Percentiles rank a stretch among this genome's conserved stretches.
Evolutionary conservation across 176 grass and related monocot species (phyloP).

Genomic region (Secale cereale): DNA sequence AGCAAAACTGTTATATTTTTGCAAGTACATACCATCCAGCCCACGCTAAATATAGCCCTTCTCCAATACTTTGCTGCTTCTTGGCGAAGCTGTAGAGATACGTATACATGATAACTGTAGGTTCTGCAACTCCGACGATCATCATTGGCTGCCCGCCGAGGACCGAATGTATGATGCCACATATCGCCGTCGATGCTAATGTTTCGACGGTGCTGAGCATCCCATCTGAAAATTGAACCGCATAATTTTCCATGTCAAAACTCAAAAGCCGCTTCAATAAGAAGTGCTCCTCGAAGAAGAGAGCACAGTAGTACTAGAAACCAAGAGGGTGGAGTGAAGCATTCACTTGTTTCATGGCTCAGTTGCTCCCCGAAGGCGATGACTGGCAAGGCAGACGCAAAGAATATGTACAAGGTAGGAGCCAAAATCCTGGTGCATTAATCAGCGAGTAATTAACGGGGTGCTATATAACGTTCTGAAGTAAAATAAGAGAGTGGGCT

Average conservation of each 20-base stretch:
- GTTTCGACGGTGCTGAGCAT: conserved; percentile 72
- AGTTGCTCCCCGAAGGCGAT: conserved; percentile 86
- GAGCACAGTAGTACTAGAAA: background rate
- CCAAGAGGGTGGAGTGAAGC: background rate
- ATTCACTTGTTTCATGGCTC: conserved; percentile 62
- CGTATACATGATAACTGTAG: conserved; percentile 93
- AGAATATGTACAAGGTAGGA: conserved; percentile 88
- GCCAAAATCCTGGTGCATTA: conserved; percentile 64
- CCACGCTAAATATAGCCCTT: conserved; percentile 76
- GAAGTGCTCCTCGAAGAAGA: background rate
- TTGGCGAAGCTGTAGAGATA: conserved; percentile 88
- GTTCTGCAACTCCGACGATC: conserved; percentile 92
- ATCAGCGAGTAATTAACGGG: too few species aligned
- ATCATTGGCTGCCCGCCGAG: conserved; percentile 85
- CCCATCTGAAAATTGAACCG: conserved; percentile 47
- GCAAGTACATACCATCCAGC: conserved; percentile 62
- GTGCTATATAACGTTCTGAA: too few species aligned
- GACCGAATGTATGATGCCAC: conserved; percentile 88
- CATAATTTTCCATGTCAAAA: background rate
- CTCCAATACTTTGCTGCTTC: conserved; percentile 49
- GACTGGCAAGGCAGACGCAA: conserved; percentile 93
- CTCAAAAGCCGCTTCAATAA: too few species aligned
- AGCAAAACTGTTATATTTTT: too few species aligned
- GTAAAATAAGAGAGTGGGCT: too few species aligned
- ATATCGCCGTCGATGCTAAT: conserved; percentile 77